Evolutionary conservation across 2,329 filamentous ascomycete genomes (phyloP).

Genomic region (Amylocarpus encephaloides): DNA sequence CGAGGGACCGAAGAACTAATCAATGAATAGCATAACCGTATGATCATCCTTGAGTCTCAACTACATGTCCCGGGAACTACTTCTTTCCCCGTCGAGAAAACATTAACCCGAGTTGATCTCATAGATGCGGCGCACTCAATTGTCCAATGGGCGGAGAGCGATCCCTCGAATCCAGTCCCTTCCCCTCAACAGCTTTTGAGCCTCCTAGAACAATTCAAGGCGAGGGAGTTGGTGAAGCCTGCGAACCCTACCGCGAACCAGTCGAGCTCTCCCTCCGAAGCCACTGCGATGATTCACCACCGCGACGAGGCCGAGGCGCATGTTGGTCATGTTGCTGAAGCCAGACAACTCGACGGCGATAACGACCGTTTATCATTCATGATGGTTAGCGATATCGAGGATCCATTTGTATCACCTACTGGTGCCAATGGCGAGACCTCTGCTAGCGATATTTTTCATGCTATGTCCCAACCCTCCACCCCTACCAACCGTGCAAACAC

Average conservation of each 20-base stretch:
- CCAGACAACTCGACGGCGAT: not conserved
- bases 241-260: not conserved
- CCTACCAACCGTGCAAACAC: not conserved
- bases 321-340: not conserved
- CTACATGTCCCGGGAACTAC: not conserved
- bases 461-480: not conserved
- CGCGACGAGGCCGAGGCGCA: not conserved
- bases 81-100: not conserved
- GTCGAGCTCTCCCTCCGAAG: not conserved
- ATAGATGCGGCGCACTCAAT: constrained; percentile 8
- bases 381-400: too few species aligned
- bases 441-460: not conserved
- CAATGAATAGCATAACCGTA: not conserved
- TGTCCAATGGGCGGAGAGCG: not conserved
- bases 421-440: not conserved
- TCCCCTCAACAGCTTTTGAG: constrained; percentile 3
- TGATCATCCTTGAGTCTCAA: not conserved
- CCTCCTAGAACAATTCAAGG: constrained; percentile 6
- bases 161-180: constrained; percentile 6
- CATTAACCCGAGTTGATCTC: constrained; percentile 8
- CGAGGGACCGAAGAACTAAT: not conserved
- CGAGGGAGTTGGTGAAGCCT: not conserved
- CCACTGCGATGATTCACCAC: not conserved
- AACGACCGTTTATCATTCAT: not conserved
- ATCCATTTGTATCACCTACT: not conserved